Evolutionary conservation across 1,139 yeast species (phyloP).

Genomic region (Hyphopichia khmerensis): DNA sequence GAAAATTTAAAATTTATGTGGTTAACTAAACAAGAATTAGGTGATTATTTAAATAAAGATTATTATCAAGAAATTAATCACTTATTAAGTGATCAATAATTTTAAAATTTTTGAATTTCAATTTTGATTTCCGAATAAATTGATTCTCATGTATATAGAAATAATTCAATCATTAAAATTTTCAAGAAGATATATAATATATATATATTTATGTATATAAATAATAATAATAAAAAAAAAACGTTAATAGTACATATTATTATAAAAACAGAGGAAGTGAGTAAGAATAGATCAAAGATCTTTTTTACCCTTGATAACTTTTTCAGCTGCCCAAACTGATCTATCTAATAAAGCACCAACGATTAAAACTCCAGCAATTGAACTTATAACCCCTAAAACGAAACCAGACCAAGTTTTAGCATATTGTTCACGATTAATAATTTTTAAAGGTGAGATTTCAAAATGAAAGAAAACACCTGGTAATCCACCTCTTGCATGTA

Average conservation of each 20-base stretch:
- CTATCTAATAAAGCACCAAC: constrained; percentile 88
- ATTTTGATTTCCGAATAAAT: too few relatives aligned
- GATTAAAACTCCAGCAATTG: constrained; percentile 90
- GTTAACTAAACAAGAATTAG: constrained; percentile 81
- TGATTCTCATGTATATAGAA: not conserved
- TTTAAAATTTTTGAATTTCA: constrained; percentile 13
- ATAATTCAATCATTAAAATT: too few relatives aligned
- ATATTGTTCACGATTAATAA: constrained; percentile 79
- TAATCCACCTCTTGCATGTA: constrained; percentile 82
- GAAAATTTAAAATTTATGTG: constrained; percentile 55
- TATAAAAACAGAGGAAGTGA: too few relatives aligned
- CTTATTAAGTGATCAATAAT: constrained; percentile 44
- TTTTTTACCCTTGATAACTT: constrained; percentile 74
- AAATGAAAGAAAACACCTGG: constrained; percentile 88
- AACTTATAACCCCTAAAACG: constrained; percentile 78
- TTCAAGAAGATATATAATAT: not conserved
- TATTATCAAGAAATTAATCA: constrained; percentile 58
- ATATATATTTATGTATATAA: constrained; percentile 3
- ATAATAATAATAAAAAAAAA: too few relatives aligned
- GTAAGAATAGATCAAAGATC: too few relatives aligned
- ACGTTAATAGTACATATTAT: not conserved
- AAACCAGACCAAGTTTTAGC: constrained; percentile 84
- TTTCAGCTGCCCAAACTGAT: constrained; percentile 86
- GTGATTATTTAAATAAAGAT: constrained; percentile 48
- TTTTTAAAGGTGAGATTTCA: constrained; percentile 91